phyloP scores from a whole-genome alignment of 208 protist species.

The Trichomonas vaginalis region DNA sequence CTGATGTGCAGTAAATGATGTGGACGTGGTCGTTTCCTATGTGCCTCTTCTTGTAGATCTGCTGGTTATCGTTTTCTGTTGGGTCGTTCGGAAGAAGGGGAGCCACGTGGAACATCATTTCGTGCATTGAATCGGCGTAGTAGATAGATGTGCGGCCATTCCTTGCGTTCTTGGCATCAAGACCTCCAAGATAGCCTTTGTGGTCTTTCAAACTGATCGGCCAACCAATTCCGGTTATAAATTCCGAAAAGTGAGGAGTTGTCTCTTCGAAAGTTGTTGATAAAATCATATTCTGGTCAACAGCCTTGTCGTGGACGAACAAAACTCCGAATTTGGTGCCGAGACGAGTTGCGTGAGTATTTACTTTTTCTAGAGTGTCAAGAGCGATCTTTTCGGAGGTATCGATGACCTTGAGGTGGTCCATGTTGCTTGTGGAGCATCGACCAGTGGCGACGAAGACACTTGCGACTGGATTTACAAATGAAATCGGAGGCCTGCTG shows the following conservation, averaged over 20 bases:
- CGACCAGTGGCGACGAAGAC: not conserved
- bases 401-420: not conserved
- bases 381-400: not conserved
- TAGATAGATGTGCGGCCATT: not conserved
- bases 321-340: not conserved
- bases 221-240: not conserved
- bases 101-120: conserved; percentile 10
- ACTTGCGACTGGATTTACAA: not conserved
- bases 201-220: not conserved
- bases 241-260: not conserved
- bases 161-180: not conserved
- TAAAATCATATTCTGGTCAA: not conserved
- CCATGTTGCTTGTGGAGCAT: not conserved
- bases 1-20: conserved; percentile 57
- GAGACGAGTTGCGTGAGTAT: not conserved
- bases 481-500: not conserved
- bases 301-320: not conserved
- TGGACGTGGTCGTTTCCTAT: conserved; percentile 62
- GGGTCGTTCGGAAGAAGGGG: not conserved
- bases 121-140: not conserved
- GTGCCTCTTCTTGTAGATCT: conserved; percentile 43
- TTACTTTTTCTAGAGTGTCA: not conserved
- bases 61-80: not conserved
- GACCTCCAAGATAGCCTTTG: not conserved
- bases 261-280: not conserved